These are phyloP conservation scores for Sequoiadendron giganteum DNA, from an alignment of 75 land plant species.

Conservation along the genomic window DNA sequence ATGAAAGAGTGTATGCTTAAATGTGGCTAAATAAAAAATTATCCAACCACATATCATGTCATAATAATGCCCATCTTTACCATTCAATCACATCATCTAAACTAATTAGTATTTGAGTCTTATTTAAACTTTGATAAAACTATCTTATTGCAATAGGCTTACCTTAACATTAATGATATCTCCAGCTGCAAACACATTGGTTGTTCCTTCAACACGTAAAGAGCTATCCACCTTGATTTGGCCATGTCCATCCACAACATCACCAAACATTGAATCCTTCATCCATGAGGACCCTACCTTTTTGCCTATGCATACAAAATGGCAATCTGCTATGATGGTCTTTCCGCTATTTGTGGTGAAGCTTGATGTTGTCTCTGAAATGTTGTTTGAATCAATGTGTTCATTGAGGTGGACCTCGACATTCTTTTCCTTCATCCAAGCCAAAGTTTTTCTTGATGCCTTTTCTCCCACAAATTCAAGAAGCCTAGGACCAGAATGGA, in stretches of 20 bases:
- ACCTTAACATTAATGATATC: constrained; percentile 72
- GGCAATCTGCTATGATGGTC: constrained; percentile 60
- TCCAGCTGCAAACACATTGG: constrained; percentile 73
- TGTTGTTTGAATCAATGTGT: constrained; percentile 26
- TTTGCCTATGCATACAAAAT: constrained; percentile 63
- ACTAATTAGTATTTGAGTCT: no score
- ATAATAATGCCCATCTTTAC: neutral
- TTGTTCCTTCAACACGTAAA: constrained; percentile 53
- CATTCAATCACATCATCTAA: no score
- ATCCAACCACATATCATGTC: no score
- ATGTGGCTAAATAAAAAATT: no score
- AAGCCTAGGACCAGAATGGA: constrained; percentile 59
- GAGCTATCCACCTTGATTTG: constrained; percentile 61
- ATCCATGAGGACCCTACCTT: constrained; percentile 65
- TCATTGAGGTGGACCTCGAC: constrained; percentile 70
- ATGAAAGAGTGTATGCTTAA: no score
- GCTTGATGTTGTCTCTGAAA: constrained; percentile 19
- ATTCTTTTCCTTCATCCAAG: constrained; percentile 64
- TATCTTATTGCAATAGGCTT: neutral
- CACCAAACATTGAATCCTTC: constrained; percentile 36
- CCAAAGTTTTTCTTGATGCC: constrained; percentile 58
- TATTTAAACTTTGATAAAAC: no score
- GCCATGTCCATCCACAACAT: constrained; percentile 44
- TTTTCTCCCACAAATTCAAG: constrained; percentile 67
- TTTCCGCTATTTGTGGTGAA: constrained; percentile 53